Evolutionary conservation across 2,329 filamentous ascomycete species (phyloP).

Genomic region (Fusarium napiforme): DNA sequence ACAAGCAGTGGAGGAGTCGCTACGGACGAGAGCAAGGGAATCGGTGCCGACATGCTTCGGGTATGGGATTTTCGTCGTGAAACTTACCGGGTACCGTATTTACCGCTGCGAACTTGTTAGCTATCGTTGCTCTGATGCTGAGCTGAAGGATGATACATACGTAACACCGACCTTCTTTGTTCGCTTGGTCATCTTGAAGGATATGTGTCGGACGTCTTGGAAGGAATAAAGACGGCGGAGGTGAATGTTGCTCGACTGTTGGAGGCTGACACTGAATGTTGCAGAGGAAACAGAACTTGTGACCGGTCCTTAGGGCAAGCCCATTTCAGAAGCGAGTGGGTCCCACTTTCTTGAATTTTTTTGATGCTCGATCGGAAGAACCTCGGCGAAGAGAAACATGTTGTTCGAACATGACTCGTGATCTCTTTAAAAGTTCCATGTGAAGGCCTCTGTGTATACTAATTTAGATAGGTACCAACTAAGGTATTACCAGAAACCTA

Average conservation of each 20-base stretch:
- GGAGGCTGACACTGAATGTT: conserved; percentile 47
- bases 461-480: neutral
- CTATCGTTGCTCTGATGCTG: conserved; percentile 27
- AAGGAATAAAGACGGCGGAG: conserved; percentile 48
- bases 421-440: neutral
- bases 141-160: conserved; percentile 49
- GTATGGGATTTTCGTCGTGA: conserved; percentile 32
- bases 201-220: conserved; percentile 51
- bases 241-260: conserved; percentile 48
- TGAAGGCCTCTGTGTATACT: neutral
- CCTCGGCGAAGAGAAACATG: conserved; percentile 67
- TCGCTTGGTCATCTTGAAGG: conserved; percentile 89
- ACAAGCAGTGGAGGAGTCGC: conserved; percentile 15
- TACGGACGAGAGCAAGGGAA: conserved; percentile 14
- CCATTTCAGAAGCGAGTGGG: conserved; percentile 51
- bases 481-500: neutral
- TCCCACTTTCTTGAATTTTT: conserved; percentile 38
- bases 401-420: conserved; percentile 19
- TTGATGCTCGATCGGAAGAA: conserved; percentile 56
- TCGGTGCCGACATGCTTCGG: conserved; percentile 35
- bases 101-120: conserved; percentile 63
- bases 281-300: conserved; percentile 47
- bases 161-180: conserved; percentile 98
- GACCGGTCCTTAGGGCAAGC: conserved; percentile 54
- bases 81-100: conserved; percentile 95